Evolutionary conservation across 108 stramenopile genomes (phyloP).

Genomic region (Skeletonema costatum): DNA sequence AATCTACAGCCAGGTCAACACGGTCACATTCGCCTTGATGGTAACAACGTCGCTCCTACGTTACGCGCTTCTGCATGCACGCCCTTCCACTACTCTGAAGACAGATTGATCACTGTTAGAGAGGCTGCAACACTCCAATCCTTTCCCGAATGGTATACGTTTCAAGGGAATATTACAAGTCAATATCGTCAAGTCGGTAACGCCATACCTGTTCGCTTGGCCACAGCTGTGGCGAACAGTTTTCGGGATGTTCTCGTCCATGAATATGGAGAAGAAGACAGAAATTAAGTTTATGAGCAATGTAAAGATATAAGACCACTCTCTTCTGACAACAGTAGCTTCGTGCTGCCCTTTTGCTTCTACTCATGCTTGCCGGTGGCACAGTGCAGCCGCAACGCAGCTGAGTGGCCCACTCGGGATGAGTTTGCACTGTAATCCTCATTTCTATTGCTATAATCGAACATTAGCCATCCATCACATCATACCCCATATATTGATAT

Average conservation of each 20-base stretch:
- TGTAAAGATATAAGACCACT: no score
- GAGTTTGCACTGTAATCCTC: no score
- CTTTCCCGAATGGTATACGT: constrained; percentile 35
- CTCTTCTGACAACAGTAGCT: no score
- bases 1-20: constrained; percentile 26
- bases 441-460: no score
- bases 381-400: no score
- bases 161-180: constrained; percentile 33
- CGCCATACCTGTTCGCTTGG: constrained; percentile 45
- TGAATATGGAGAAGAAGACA: constrained; percentile 12
- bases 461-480: no score
- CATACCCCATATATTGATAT: no score
- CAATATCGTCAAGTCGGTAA: constrained; percentile 59
- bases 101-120: constrained; percentile 39
- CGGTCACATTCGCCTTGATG: constrained; percentile 18
- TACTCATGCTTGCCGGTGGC: no score
- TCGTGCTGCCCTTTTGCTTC: no score
- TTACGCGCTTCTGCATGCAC: constrained; percentile 10
- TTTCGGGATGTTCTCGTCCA: constrained; percentile 21
- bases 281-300: no score
- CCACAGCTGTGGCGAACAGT: constrained; percentile 38
- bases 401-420: no score
- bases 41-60: constrained; percentile 32
- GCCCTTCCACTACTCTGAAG: constrained; percentile 36
- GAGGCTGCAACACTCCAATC: constrained; percentile 48